Evolutionary conservation across 2,329 filamentous ascomycete species (phyloP).

Genomic region (Aureobasidium uvarum): DNA sequence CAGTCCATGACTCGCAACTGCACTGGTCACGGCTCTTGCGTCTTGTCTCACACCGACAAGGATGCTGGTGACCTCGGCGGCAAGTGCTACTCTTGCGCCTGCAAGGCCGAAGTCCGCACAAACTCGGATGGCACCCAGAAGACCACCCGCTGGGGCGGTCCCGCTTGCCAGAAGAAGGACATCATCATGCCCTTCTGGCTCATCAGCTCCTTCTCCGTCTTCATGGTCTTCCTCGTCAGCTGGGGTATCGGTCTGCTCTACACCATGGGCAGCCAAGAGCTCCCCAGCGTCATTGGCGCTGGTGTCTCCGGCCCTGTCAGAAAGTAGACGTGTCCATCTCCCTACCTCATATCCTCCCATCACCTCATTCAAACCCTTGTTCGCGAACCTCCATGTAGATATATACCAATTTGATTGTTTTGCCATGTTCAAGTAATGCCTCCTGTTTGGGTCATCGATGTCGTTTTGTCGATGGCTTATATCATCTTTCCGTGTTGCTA

Average conservation of each 20-base stretch:
- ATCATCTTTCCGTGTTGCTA: too few species aligned
- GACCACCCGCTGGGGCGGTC: conserved; percentile 76
- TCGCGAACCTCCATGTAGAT: conserved; percentile 18
- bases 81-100: conserved; percentile 77
- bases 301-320: conserved; percentile 71
- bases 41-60: conserved; percentile 59
- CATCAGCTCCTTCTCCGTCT: conserved; percentile 70
- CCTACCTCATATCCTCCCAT: neutral
- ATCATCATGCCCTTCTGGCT: conserved; percentile 87
- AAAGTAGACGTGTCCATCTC: neutral
- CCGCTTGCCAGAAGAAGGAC: conserved; percentile 87
- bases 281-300: conserved; percentile 94
- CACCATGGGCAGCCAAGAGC: conserved; percentile 77
- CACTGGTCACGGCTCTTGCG: conserved; percentile 76
- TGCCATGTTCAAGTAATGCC: neutral
- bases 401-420: conserved; percentile 27
- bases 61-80: conserved; percentile 42
- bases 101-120: conserved; percentile 58
- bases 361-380: conserved; percentile 8
- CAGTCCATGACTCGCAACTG: conserved; percentile 70
- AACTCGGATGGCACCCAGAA: conserved; percentile 54
- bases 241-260: conserved; percentile 77
- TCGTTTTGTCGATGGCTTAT: neutral
- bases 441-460: neutral
- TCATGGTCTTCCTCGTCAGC: conserved; percentile 64